These are phyloP conservation scores for Omphalotus guepiniiformis DNA, from an alignment of 768 basidiomycete species.

Conservation along the genomic window DNA sequence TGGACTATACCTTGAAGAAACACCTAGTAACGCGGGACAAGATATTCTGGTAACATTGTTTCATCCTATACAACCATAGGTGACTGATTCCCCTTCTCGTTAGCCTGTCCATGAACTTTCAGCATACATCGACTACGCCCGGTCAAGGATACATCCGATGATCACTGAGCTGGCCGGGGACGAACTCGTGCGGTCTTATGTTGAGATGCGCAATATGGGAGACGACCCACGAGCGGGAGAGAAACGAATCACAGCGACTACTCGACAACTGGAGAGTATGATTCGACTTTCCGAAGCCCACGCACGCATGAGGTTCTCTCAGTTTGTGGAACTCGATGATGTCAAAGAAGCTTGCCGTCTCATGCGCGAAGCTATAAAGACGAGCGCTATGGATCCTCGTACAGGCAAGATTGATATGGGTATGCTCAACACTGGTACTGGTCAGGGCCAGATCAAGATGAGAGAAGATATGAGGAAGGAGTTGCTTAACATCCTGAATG, in stretches of 20 bases:
- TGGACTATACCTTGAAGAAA: slow-evolving; percentile 89
- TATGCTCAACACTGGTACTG: slow-evolving; percentile 90
- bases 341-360: slow-evolving; percentile 91
- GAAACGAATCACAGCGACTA: slow-evolving; percentile 96
- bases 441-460: slow-evolving; percentile 78
- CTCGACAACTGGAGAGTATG: slow-evolving; percentile 95
- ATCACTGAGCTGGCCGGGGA: slow-evolving; percentile 82
- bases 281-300: slow-evolving; percentile 96
- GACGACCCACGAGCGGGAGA: slow-evolving; percentile 84
- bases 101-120: slow-evolving; percentile 89
- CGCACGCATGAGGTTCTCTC: slow-evolving; percentile 90
- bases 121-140: slow-evolving; percentile 92
- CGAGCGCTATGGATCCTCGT: slow-evolving; percentile 91
- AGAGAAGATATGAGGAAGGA: slow-evolving; percentile 89
- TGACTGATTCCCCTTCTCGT: not conserved
- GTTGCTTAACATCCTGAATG: slow-evolving; percentile 61
- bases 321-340: slow-evolving; percentile 81
- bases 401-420: slow-evolving; percentile 99
- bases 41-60: slow-evolving; percentile 69
- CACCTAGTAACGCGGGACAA: slow-evolving; percentile 55
- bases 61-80: not conserved
- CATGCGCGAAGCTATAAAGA: slow-evolving; percentile 94
- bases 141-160: slow-evolving; percentile 77
- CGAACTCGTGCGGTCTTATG: slow-evolving; percentile 86
- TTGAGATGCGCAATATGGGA: slow-evolving; percentile 90